Evolutionary conservation across 108 stramenopile genomes (phyloP), one percentile per base, ranked within the genome.

Genomic region (Skeletonema costatum): DNA sequence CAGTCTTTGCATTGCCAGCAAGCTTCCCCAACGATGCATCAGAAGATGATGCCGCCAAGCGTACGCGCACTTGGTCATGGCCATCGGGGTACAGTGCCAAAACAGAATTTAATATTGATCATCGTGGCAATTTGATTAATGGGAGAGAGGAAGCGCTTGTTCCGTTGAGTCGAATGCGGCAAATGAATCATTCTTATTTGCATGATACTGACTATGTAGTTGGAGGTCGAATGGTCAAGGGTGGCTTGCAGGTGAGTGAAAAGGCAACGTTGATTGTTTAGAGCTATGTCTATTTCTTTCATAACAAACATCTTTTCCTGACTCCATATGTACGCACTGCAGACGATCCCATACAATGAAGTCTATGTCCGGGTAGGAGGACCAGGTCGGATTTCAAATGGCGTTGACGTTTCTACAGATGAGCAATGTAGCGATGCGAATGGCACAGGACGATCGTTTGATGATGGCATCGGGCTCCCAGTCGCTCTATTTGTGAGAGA

Each of bases 301-400:
- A 16, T 51, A 10, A 51, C 1, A n/a, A n/a, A 41, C 11, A 41
- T 41, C 12, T 11, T 41, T 11, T 36, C 19, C 50, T 51, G 17
- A 17, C 50, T 51, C 17, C 11, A 12, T 19, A 19, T 51, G 4
- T 19, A 19, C 50, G 50, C 50, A 19, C n/a, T 5, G 46, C 75
- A 76, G 11, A 86, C 86, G 10, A 87, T 97, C 41, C 96, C 96
- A 16, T 97, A 94, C 83, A 97, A 97, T 74, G 96, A 97, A 86
- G 83, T 92, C 0, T 92, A 82, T 62, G 46, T 90, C 41, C 88
- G 92, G 31, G 87, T 94, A 42, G 96, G 96, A 46, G 93, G 93
- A 38, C 33, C 77, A 19, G 93, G 93, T n/a, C 82, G 93, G 11
- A 83, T 93, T 51, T 77, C 80, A 13, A 46, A 71, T 53, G 88